Conservation (phyloP, 2,329 filamentous ascomycete genomes). For the Phoma herbarum region DNA sequence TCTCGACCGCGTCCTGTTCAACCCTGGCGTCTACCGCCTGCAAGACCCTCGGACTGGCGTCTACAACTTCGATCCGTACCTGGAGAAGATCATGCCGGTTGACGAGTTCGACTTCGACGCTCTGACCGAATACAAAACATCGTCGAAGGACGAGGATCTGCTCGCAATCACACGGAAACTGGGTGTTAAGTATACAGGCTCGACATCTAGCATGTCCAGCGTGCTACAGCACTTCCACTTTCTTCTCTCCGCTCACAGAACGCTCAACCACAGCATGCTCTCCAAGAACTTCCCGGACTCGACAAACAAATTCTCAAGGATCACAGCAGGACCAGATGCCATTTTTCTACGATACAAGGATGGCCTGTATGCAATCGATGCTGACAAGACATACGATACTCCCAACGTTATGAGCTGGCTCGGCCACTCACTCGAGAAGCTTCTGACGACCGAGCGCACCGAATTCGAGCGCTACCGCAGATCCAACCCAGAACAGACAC, state of each 20-base stretch:
- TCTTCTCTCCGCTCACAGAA: slow-evolving; percentile 83
- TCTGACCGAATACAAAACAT: slow-evolving; percentile 87
- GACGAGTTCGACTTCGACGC: slow-evolving; percentile 91
- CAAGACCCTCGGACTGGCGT: slow-evolving; percentile 88
- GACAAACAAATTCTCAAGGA: slow-evolving; percentile 72
- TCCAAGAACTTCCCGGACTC: slow-evolving; percentile 72
- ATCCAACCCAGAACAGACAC: slow-evolving; percentile 67
- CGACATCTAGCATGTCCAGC: slow-evolving; percentile 95
- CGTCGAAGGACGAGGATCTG: slow-evolving; percentile 80
- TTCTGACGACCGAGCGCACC: slow-evolving; percentile 81
- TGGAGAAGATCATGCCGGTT: slow-evolving; percentile 91
- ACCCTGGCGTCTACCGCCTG: slow-evolving; percentile 84
- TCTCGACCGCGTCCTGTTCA: slow-evolving; percentile 92
- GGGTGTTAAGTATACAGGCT: slow-evolving; percentile 85
- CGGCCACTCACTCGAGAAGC: slow-evolving; percentile 95
- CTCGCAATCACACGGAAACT: slow-evolving; percentile 72
- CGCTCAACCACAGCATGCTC: slow-evolving; percentile 71
- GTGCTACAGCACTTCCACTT: slow-evolving; percentile 92
- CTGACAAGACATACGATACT: slow-evolving; percentile 88
- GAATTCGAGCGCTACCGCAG: slow-evolving; percentile 84
- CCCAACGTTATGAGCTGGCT: slow-evolving; percentile 90
- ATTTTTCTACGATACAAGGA: slow-evolving; percentile 84
- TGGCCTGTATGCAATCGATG: slow-evolving; percentile 91
- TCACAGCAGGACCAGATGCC: slow-evolving; percentile 75
- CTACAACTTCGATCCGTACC: slow-evolving; percentile 96